Percentiles rank a stretch among this genome's conserved stretches.
Conservation (phyloP, 495 filamentous ascomycete genomes). For the Xylona heveae region DNA sequence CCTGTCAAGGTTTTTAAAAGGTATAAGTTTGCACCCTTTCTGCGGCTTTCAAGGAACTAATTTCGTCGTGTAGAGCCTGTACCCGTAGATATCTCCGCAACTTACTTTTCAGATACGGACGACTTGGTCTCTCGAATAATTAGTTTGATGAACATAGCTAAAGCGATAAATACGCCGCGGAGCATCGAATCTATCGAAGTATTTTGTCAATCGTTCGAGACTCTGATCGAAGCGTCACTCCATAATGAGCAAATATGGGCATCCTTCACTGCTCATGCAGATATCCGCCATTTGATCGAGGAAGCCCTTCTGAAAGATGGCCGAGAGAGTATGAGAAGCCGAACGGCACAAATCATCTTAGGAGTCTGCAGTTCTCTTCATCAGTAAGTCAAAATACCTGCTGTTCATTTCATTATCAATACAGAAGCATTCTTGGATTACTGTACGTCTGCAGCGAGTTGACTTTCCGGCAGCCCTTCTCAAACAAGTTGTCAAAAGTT, state of each 20-base stretch:
- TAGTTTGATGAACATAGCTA: constrained; percentile 5
- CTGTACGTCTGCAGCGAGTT: too few relatives aligned
- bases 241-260: constrained; percentile 36
- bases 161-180: background rate
- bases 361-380: constrained; percentile 9
- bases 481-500: too few relatives aligned
- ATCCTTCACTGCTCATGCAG: constrained; percentile 23
- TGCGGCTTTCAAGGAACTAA: background rate
- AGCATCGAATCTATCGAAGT: constrained; percentile 8
- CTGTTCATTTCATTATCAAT: background rate
- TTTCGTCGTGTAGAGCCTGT: constrained; percentile 9
- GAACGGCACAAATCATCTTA: constrained; percentile 17
- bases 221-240: constrained; percentile 42
- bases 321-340: constrained; percentile 16
- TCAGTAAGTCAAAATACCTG: constrained; percentile 7
- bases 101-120: constrained; percentile 10
- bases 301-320: constrained; percentile 18
- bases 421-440: constrained; percentile 4
- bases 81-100: constrained; percentile 7
- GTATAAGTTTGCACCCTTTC: constrained; percentile 5
- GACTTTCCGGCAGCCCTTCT: too few relatives aligned
- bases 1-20: constrained; percentile 17
- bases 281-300: constrained; percentile 22
- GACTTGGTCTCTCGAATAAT: constrained; percentile 8
- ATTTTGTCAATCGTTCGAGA: constrained; percentile 31